These are phyloP conservation scores for Pulicaria dysenterica DNA, from an alignment of 129 eudicot genomes.

Conservation along the genomic window DNA sequence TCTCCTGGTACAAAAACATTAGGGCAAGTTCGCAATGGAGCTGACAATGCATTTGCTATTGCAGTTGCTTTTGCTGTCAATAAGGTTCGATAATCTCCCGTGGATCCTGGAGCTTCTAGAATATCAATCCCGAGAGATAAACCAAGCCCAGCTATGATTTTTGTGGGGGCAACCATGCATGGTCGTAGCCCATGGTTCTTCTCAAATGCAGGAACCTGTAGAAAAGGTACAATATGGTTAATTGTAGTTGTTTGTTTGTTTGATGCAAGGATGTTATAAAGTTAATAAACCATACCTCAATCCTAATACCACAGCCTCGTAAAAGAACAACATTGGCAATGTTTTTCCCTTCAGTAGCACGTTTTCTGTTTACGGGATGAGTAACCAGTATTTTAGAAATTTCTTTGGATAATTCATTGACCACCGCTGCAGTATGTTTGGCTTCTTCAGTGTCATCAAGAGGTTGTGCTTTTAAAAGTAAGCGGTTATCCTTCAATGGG, in stretches of 20 bases:
- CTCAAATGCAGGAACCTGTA: slow-evolving; percentile 84
- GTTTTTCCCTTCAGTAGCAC: slow-evolving; percentile 84
- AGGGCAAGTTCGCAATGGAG: slow-evolving; percentile 70
- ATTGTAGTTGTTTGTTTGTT: neutral
- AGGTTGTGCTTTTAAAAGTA: slow-evolving; percentile 74
- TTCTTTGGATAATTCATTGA: slow-evolving; percentile 85
- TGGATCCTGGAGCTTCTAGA: slow-evolving; percentile 97
- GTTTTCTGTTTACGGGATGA: slow-evolving; percentile 75
- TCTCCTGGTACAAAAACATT: slow-evolving; percentile 93
- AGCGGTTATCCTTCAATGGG: slow-evolving; percentile 89
- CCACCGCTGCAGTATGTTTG: slow-evolving; percentile 78
- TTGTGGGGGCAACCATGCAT: slow-evolving; percentile 99
- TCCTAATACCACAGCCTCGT: slow-evolving; percentile 97
- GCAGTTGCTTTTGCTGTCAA: slow-evolving; percentile 92
- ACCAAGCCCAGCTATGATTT: slow-evolving; percentile 97
- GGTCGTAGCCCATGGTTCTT: slow-evolving; percentile 77
- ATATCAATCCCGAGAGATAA: slow-evolving; percentile 90
- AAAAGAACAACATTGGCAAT: slow-evolving; percentile 89
- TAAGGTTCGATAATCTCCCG: slow-evolving; percentile 93
- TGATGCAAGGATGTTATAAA: slow-evolving; percentile 10
- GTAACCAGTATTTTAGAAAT: slow-evolving; percentile 69
- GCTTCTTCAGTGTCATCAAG: slow-evolving; percentile 94
- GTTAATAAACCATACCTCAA: slow-evolving; percentile 57
- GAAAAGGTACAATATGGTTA: neutral
- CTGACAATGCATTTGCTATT: slow-evolving; percentile 80